These are phyloP conservation scores for Wakefieldia striispora DNA, from an alignment of 768 basidiomycete genomes.

Conservation along the genomic window DNA sequence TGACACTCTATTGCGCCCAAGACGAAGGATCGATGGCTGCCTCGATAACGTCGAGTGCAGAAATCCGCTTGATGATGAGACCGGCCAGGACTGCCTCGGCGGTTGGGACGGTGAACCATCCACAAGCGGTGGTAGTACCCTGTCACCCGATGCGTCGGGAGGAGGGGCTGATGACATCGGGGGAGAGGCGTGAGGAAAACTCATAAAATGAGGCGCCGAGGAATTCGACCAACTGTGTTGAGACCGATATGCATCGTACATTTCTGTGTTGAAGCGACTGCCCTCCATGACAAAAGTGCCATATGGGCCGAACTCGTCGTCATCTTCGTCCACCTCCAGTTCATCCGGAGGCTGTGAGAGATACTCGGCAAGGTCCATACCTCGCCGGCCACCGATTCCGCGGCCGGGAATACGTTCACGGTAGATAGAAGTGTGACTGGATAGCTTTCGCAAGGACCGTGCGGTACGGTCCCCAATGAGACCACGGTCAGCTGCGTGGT, in stretches of 20 bases:
- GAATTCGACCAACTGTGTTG: conserved; percentile 33
- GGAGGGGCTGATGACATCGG: conserved; percentile 27
- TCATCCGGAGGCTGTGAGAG: conserved; percentile 52
- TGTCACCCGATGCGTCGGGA: conserved; percentile 21
- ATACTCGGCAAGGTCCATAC: conserved; percentile 49
- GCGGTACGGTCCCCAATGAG: conserved; percentile 69
- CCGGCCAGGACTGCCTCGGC: conserved; percentile 18
- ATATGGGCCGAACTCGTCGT: conserved; percentile 57
- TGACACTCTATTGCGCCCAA: conserved; percentile 49
- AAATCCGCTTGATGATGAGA: conserved; percentile 23
- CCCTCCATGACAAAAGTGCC: conserved; percentile 47
- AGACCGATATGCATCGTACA: conserved; percentile 62
- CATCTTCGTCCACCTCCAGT: conserved; percentile 62
- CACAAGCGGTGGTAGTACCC: conserved; percentile 29
- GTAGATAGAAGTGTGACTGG: conserved; percentile 53
- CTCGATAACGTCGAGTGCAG: conserved; percentile 43
- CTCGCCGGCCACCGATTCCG: conserved; percentile 29
- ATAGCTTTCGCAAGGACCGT: conserved; percentile 56
- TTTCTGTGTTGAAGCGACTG: conserved; percentile 52
- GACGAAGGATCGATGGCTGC: conserved; percentile 61
- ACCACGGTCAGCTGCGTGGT: conserved; percentile 48
- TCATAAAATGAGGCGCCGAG: conserved; percentile 22
- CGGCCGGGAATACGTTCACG: conserved; percentile 43
- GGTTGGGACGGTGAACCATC: conserved; percentile 25
- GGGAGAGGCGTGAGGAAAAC: conserved; percentile 25